Evolutionary conservation across 148 eudicot genomes (phyloP), one percentile per base, ranked within the genome.

Genomic region (Nepenthes mirabilis): DNA sequence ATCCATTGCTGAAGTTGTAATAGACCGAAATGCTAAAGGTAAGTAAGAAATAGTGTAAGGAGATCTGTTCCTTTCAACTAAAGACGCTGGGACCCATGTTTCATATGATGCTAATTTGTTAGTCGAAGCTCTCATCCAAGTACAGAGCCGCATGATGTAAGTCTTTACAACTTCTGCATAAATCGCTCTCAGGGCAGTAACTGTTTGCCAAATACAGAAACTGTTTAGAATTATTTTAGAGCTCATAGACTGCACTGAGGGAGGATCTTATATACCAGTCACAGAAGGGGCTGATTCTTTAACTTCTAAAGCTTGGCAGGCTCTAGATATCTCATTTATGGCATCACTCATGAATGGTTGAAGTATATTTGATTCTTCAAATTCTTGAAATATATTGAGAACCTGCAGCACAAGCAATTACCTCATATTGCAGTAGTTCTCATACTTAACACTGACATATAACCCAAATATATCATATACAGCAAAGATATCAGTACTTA

Each of bases 251-350:
- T 45, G 70, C 40, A 60, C 34, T 14, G 67, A 54, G 43, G 14
- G 52, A 10, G 33, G 9, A 34, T 34, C 55, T 53, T 60, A 60
- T 11, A 40, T 85, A 91, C 98, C 96, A 64, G 88, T 80, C 57
- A 80, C 72, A 11, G 86, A 67, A 74, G 98, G 98, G 23, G 95
- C 98, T 49, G 96, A 82, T 64, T 93, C 98, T 76, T 88, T 91
- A 59, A 69, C 91, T 79, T 93, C 98, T 71, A 93, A 77, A 68
- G 86, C 95, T 78, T 80, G 87, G 75, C 88, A 77, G 54, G 87
- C 96, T 74, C 69, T 86, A 57, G 95, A 82, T 68, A 93, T 74
- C 58, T 93, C 98, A 70, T 77, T 77, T 68, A 93, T 79, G 56
- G 98, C 83, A 79, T 86, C 87, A 56, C 75, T 79, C 96, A 93